Evolutionary conservation across 2,329 filamentous ascomycete species (phyloP), one percentile per base, ranked within the genome.

Genomic region (Trichocomaceae sp.): DNA sequence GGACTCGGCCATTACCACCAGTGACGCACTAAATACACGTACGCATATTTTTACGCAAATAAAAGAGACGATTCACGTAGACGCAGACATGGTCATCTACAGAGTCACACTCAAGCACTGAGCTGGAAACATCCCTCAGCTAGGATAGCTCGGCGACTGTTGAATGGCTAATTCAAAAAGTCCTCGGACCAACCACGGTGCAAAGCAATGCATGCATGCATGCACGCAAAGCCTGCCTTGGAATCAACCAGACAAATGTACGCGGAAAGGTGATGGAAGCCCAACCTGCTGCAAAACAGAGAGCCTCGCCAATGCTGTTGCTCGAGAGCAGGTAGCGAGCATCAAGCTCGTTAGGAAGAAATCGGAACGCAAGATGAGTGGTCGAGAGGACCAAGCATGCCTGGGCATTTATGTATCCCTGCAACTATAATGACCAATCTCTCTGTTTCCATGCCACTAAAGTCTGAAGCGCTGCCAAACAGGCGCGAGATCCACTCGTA

Each of bases 331-430:
- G 39, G 10, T 12, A 12, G 17, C 5, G 9, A 42, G 50, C 41
- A 46, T 19, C 26, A 23, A 23, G 22, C 50, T 37, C 50, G 44
- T 42, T 23, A 39, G 51, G 51, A 23, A 47, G 42, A 39, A 53
- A 53, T 42, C 51, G 51, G 51, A 53, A 52, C 20, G 42, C 42
- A 31, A 31, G 31, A 42, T 47, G 22, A 53, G 20, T 46, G 50
- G 31, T 26, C 29, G 17, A 23, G n/a, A 33, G 22, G 22, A 26
- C 42, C 20, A 46, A 41, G 23, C 22, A 52, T 31, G 50, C 42
- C 46, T 52, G 23, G 50, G 37, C 31, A 33, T 13, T 12, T 26
- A 44, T 44, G 42, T 20, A 26, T 15, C 39, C 44, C 13, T 33
- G 15, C 23, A 13, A 19, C 10, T 42, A 42, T 22, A 8, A 13